Base-by-base conservation (phyloP, 163 green algal species). In the Coccomyxa subellipsoidea region DNA sequence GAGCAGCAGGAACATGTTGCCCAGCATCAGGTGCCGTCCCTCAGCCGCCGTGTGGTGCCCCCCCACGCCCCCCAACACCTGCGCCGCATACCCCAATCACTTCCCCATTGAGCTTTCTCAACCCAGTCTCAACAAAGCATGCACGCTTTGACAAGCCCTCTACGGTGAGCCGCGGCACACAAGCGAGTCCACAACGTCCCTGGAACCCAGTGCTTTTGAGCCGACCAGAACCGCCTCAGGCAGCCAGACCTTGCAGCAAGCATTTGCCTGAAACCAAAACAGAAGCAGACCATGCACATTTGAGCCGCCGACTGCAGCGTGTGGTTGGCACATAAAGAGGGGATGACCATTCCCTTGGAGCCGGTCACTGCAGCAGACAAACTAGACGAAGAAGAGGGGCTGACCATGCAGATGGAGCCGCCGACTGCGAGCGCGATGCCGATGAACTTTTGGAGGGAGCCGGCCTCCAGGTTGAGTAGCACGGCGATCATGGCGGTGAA, bases 321-420 rank as follows among this genome's bases (percentile, higher is more conserved):
- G n/a, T n/a, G n/a, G n/a, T n/a, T n/a, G n/a, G n/a, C n/a, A n/a
- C n/a, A n/a, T n/a, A n/a, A n/a, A n/a, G n/a, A n/a, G n/a, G n/a
- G n/a, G n/a, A n/a, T n/a, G n/a, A n/a, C n/a, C n/a, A n/a, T n/a
- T n/a, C n/a, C n/a, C n/a, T n/a, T n/a, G n/a, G n/a, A n/a, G n/a
- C n/a, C n/a, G n/a, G n/a, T n/a, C n/a, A n/a, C n/a, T n/a, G n/a
- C n/a, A n/a, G n/a, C n/a, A n/a, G n/a, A n/a, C n/a, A n/a, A n/a
- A n/a, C n/a, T n/a, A n/a, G n/a, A 8, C 47, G 5, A 23, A 12
- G 15, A 59, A 27, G 47, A 59, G 23, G 23, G 23, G 10, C 83
- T 32, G 54, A 95, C 91, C 91, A 95, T 93, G 81, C 83, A 85
- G 29, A 91, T 77, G 36, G 90, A 91, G 31, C 91, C 91, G 0